These are phyloP conservation scores for Kalaharituber pfeilii DNA, from an alignment of 2,329 filamentous ascomycete genomes.

Conservation along the genomic window DNA sequence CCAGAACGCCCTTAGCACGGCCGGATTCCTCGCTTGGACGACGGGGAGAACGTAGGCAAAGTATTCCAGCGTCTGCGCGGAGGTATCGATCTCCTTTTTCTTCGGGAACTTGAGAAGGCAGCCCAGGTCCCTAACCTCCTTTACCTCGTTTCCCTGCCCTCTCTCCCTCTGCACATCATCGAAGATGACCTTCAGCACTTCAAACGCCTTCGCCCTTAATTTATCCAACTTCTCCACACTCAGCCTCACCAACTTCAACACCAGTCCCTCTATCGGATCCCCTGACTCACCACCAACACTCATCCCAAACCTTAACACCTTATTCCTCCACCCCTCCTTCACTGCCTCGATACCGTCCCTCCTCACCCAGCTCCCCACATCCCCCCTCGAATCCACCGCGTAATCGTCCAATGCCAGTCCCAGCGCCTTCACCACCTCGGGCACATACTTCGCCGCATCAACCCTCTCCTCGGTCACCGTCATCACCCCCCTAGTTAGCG, in stretches of 20 bases:
- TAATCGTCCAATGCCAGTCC: conserved; percentile 63
- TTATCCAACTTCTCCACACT: conserved; percentile 82
- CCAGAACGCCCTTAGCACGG: conserved; percentile 35
- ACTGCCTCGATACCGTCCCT: conserved; percentile 58
- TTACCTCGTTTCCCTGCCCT: neutral
- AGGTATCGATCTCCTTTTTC: neutral
- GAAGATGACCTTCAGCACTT: conserved; percentile 33
- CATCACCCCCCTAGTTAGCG: conserved; percentile 13
- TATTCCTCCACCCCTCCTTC: conserved; percentile 28
- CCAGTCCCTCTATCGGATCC: conserved; percentile 6
- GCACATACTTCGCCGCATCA: conserved; percentile 2
- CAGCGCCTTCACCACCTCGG: conserved; percentile 1
- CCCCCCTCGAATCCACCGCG: conserved; percentile 72
- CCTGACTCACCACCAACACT: neutral
- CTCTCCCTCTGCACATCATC: neutral
- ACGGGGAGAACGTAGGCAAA: conserved; percentile 39
- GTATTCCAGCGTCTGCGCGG: conserved; percentile 25
- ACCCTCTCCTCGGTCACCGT: neutral
- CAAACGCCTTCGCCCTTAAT: conserved; percentile 51
- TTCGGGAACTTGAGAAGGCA: neutral
- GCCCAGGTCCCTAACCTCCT: neutral
- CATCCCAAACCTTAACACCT: neutral
- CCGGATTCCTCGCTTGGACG: conserved; percentile 35
- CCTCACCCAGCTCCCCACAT: conserved; percentile 74
- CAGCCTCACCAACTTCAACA: conserved; percentile 38